Evolutionary conservation across 2,329 filamentous ascomycete genomes (phyloP).

Genomic region (Aspergillus latus): DNA sequence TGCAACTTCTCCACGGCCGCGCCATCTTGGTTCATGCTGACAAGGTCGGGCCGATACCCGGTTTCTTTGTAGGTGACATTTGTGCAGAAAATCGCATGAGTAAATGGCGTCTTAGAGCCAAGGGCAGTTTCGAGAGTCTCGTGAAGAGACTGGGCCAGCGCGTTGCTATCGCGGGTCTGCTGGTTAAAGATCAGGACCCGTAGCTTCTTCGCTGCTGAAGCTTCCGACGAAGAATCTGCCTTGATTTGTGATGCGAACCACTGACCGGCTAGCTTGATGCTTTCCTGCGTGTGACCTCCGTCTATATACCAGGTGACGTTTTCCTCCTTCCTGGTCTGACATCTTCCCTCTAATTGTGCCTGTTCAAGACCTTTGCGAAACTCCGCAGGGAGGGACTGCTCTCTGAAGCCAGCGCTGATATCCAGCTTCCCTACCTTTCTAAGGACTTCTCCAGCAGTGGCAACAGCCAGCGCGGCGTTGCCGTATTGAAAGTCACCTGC

Average conservation of each 20-base stretch:
- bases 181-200: slow-evolving; percentile 87
- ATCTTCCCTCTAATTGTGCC: slow-evolving; percentile 72
- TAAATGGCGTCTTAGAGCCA: slow-evolving; percentile 55
- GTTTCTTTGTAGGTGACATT: slow-evolving; percentile 66
- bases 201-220: slow-evolving; percentile 35
- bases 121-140: slow-evolving; percentile 51
- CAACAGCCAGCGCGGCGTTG: slow-evolving; percentile 62
- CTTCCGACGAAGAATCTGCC: slow-evolving; percentile 35
- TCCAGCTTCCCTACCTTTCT: slow-evolving; percentile 33
- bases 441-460: slow-evolving; percentile 46
- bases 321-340: slow-evolving; percentile 63
- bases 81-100: slow-evolving; percentile 75
- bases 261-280: slow-evolving; percentile 69
- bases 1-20: slow-evolving; percentile 58
- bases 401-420: slow-evolving; percentile 39
- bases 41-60: slow-evolving; percentile 63
- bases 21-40: slow-evolving; percentile 61
- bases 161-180: slow-evolving; percentile 73
- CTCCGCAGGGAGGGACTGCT: slow-evolving; percentile 54
- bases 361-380: slow-evolving; percentile 66
- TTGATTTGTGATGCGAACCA: slow-evolving; percentile 68
- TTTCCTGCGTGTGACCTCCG: slow-evolving; percentile 84
- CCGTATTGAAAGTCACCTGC: slow-evolving; percentile 63
- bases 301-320: slow-evolving; percentile 76
- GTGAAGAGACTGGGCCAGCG: slow-evolving; percentile 65